A percentile compares a stretch with the other conserved stretches of the same genome.
These are phyloP conservation scores for Cryptococcus sp. DNA, from an alignment of 1,284 basidiomycete species.

Conservation along the genomic window DNA sequence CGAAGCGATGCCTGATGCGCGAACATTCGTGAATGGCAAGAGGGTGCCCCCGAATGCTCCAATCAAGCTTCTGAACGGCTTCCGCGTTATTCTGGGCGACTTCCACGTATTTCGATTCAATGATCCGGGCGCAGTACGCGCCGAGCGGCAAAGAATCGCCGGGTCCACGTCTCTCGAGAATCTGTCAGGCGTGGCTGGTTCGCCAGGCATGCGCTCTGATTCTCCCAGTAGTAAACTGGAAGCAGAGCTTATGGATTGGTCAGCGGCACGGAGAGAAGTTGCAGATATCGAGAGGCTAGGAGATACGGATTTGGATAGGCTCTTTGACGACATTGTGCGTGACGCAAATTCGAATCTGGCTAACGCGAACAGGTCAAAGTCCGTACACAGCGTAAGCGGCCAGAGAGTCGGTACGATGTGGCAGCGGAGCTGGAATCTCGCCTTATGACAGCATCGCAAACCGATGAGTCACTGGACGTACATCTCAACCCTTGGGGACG, in stretches of 20 bases:
- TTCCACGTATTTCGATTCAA: slow-evolving; percentile 98
- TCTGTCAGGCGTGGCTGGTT: slow-evolving; percentile 24
- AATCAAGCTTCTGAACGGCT: slow-evolving; percentile 68
- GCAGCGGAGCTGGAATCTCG: slow-evolving; percentile 39
- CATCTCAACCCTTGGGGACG: slow-evolving; percentile 62
- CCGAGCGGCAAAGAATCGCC: slow-evolving; percentile 69
- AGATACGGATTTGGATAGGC: slow-evolving; percentile 88
- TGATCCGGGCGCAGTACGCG: slow-evolving; percentile 84
- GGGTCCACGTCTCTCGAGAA: slow-evolving; percentile 25
- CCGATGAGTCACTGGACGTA: slow-evolving; percentile 39
- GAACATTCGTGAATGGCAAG: slow-evolving; percentile 85
- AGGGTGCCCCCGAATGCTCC: slow-evolving; percentile 69
- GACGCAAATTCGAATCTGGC: background rate
- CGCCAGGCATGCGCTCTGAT: slow-evolving; percentile 23
- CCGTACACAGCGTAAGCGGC: slow-evolving; percentile 74
- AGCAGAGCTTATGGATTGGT: slow-evolving; percentile 84
- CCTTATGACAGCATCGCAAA: slow-evolving; percentile 29
- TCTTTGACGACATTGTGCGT: slow-evolving; percentile 67
- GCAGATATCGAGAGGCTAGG: slow-evolving; percentile 86
- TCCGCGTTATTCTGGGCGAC: slow-evolving; percentile 93
- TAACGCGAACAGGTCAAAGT: slow-evolving; percentile 66
- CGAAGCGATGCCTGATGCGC: slow-evolving; percentile 73
- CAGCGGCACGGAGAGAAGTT: slow-evolving; percentile 87
- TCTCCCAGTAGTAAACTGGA: slow-evolving; percentile 42
- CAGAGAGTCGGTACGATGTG: slow-evolving; percentile 45